phyloP scores from a whole-genome alignment of 306 rosid genomes.

The Acacia crassicarpa region DNA sequence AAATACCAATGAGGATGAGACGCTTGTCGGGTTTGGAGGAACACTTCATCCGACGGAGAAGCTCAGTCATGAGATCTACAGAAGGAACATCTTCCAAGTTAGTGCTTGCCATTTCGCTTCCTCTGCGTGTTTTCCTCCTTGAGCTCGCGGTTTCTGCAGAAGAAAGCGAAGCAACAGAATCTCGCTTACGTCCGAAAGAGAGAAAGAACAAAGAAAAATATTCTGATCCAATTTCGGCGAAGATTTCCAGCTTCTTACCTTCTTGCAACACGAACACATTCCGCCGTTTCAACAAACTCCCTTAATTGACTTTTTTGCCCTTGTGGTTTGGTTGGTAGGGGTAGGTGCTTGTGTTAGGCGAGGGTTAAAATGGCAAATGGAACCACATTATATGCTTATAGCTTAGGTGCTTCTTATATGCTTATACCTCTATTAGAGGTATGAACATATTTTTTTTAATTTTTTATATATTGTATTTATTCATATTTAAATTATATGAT shows the following conservation, averaged over 20 bases:
- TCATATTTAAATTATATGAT: too few species aligned
- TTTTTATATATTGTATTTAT: too few species aligned
- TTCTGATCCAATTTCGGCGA: neutral
- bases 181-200: neutral
- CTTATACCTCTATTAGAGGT: too few species aligned
- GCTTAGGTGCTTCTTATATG: too few species aligned
- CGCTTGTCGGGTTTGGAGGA: conserved; percentile 81
- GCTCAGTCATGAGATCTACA: conserved; percentile 72
- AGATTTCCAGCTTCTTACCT: neutral
- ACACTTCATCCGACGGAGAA: conserved; percentile 82
- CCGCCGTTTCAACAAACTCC: neutral
- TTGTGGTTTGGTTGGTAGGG: neutral
- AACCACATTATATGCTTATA: too few species aligned
- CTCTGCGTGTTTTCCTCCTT: neutral
- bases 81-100: conserved; percentile 78
- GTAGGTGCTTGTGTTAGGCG: neutral
- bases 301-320: neutral
- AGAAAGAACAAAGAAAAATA: neutral
- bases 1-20: conserved; percentile 75
- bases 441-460: too few species aligned
- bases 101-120: conserved; percentile 45
- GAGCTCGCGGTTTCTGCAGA: neutral
- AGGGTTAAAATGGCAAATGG: neutral
- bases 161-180: neutral
- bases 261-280: conserved; percentile 36